Base-by-base conservation (phyloP, 148 eudicot genomes). In the Heliosperma pusillum region DNA sequence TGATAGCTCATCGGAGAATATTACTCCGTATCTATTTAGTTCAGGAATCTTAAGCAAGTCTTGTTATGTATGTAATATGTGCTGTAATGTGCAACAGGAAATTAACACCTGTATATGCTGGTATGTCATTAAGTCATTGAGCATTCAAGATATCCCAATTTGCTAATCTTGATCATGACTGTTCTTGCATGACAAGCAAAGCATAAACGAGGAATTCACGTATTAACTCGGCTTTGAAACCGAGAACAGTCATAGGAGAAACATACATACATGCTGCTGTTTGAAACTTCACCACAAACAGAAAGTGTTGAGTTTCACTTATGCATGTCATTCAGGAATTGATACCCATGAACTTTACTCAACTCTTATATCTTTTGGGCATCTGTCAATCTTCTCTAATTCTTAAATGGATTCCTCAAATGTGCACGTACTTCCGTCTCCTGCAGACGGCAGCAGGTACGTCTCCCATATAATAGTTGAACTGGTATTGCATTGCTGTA, bases 251-350 rank as follows among this genome's bases (percentile, higher is more conserved):
- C 72, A 2, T 63, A 16, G 36, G 44, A 69, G 10, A 2, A 52
- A 61, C 12, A 15, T 36, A 22, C 50, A 42, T 62, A 20, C 22
- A 24, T 22, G 3, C 7, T 10, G 52, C 7, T 30, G 24, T 62
- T 36, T 65, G 76, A 63, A 19, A 72, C 57, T 20, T 53, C 65
- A 71, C 36, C 29, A 52, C 42, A 20, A 57, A 42, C 45, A 42
- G 1, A 42, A 70, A 17, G 57, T 45, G 40, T 11, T 71, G 26
- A 53, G 29, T 78, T 77, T 78, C 72, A 72, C 72, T 53, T 40
- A 56, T 71, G 72, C 80, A 65, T 78, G 80, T 78, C 44, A 21
- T 71, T 20, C 50, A 36, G 21, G 36, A 27, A 47, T 69, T 59
- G 79, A 44, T 24, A 26, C 64, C 44, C 69, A 74, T 52, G 16